Evolutionary conservation across 108 stramenopile genomes (phyloP).

Genomic region (Licmophora abbreviata): DNA sequence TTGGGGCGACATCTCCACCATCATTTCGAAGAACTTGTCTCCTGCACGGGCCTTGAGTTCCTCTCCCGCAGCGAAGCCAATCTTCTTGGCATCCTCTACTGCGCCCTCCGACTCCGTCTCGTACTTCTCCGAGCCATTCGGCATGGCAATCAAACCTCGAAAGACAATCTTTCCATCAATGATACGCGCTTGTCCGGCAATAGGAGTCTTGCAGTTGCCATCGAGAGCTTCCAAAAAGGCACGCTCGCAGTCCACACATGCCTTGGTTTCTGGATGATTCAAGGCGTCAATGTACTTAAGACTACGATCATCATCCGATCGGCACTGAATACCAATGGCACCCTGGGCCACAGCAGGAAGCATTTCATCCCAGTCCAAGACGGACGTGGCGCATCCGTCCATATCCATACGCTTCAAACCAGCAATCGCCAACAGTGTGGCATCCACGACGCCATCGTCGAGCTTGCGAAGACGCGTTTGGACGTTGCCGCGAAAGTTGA

Average conservation of each 20-base stretch:
- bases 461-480: constrained; percentile 98
- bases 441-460: constrained; percentile 97
- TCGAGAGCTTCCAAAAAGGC: constrained; percentile 96
- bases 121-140: constrained; percentile 83
- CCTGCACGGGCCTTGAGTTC: constrained; percentile 84
- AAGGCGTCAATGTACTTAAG: constrained; percentile 90
- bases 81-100: constrained; percentile 69
- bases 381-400: constrained; percentile 85
- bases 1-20: constrained; percentile 92
- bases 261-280: constrained; percentile 87
- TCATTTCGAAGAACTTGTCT: constrained; percentile 90
- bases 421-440: constrained; percentile 96
- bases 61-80: constrained; percentile 80
- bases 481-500: constrained; percentile 99
- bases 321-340: constrained; percentile 99
- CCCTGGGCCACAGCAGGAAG: constrained; percentile 99
- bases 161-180: constrained; percentile 84
- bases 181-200: constrained; percentile 95
- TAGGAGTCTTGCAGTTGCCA: constrained; percentile 99
- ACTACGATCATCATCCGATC: constrained; percentile 82
- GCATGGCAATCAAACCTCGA: constrained; percentile 89
- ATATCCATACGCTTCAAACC: constrained; percentile 98
- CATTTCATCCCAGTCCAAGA: constrained; percentile 95
- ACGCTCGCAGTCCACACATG: constrained; percentile 97
- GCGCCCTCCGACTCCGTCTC: constrained; percentile 65